A percentile compares a stretch with the other conserved stretches of the same genome.
Conservation (phyloP, 306 rosid genomes). For the Oxytropis ochrocephala region DNA sequence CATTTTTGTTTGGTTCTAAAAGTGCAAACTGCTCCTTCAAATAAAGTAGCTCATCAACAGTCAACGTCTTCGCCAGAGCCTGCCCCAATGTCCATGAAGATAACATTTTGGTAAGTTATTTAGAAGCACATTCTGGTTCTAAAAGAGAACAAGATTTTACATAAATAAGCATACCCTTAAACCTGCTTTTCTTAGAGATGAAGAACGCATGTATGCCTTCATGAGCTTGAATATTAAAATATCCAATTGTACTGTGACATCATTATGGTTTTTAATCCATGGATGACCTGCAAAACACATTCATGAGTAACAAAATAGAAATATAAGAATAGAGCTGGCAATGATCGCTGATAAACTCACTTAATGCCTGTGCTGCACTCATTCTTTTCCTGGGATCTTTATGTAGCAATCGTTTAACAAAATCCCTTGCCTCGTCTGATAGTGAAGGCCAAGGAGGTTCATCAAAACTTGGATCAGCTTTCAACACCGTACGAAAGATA, state of each 20-base stretch:
- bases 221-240: slow-evolving; percentile 75
- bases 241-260: slow-evolving; percentile 66
- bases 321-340: slow-evolving; percentile 12
- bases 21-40: slow-evolving; percentile 71
- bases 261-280: slow-evolving; percentile 60
- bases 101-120: not conserved
- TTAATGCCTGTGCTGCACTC: slow-evolving; percentile 85
- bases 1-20: slow-evolving; percentile 72
- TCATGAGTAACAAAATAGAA: slow-evolving; percentile 22
- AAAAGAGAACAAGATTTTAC: not conserved
- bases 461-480: slow-evolving; percentile 81
- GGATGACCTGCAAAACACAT: slow-evolving; percentile 72
- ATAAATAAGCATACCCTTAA: slow-evolving; percentile 61
- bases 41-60: slow-evolving; percentile 54
- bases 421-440: slow-evolving; percentile 69
- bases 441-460: slow-evolving; percentile 93
- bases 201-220: slow-evolving; percentile 83
- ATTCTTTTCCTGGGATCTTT: slow-evolving; percentile 91
- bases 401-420: slow-evolving; percentile 74
- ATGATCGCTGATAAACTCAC: slow-evolving; percentile 39
- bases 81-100: slow-evolving; percentile 33
- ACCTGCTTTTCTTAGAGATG: slow-evolving; percentile 84
- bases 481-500: slow-evolving; percentile 80
- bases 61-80: slow-evolving; percentile 81
- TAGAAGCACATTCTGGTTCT: not conserved